Evolutionary conservation across 148 eudicot genomes (phyloP).

Genomic region (Fagopyrum esculentum): DNA sequence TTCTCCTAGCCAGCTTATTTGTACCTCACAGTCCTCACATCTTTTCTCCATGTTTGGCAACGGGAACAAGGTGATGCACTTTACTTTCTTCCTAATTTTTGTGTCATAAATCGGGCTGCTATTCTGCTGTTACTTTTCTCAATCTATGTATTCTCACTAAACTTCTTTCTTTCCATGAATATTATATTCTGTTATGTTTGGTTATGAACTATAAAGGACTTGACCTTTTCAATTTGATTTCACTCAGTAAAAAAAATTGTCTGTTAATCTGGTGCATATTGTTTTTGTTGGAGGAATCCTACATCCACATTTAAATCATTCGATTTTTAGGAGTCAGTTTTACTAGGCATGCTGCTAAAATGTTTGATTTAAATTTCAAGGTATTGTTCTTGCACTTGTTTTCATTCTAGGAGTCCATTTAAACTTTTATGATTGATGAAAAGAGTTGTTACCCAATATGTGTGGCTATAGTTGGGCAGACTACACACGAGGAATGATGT

Average conservation of each 20-base stretch:
- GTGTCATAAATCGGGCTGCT: not conserved
- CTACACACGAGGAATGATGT: not conserved
- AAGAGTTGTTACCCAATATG: not conserved
- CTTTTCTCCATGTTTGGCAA: not conserved
- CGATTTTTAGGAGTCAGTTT: not conserved
- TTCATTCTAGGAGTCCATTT: not conserved
- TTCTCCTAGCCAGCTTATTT: not conserved
- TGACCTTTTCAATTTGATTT: not conserved
- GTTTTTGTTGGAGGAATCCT: not conserved
- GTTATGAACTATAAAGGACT: not conserved
- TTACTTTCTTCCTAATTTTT: not conserved
- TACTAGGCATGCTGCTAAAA: not conserved
- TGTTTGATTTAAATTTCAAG: not conserved
- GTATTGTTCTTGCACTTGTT: not conserved
- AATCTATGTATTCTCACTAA: conserved; percentile 5
- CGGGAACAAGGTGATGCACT: not conserved
- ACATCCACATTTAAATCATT: not conserved
- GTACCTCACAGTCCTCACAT: not conserved
- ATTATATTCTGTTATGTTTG: not conserved
- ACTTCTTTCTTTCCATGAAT: not conserved
- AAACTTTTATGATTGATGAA: not conserved
- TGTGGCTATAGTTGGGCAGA: not conserved
- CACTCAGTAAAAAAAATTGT: not conserved
- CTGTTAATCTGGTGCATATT: not conserved
- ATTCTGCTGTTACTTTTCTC: not conserved